These are phyloP conservation scores for Cystobasidium ongulense DNA, from an alignment of 768 basidiomycete genomes.

Conservation along the genomic window DNA sequence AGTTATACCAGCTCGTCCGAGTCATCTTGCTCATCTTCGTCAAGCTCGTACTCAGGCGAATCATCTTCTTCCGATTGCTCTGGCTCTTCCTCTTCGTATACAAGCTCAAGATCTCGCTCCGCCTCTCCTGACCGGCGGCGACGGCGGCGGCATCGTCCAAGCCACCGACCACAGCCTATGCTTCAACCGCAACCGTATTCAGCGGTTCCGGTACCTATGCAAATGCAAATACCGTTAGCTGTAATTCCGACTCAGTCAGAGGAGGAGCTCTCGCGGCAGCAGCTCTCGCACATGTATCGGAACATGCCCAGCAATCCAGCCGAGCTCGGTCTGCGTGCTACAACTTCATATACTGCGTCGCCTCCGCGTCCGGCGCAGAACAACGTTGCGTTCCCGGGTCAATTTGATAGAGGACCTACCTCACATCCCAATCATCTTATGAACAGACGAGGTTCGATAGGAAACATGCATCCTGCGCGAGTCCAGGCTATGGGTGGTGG, in stretches of 20 bases:
- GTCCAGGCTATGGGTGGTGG: background rate
- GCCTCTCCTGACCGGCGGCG: background rate
- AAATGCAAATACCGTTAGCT: background rate
- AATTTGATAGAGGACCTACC: background rate
- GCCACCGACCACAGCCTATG: background rate
- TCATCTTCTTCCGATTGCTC: conserved; percentile 2
- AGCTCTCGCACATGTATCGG: background rate
- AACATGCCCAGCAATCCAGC: conserved; percentile 1
- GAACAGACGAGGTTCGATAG: background rate
- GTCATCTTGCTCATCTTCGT: background rate
- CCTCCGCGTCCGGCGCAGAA: conserved; percentile 18
- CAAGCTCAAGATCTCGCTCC: background rate
- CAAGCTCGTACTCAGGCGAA: background rate
- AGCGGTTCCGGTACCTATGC: background rate
- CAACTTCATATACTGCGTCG: background rate
- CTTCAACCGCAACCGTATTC: background rate
- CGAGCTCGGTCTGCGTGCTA: background rate
- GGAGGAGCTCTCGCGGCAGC: background rate
- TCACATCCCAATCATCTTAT: background rate
- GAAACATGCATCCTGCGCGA: background rate
- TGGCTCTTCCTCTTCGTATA: background rate
- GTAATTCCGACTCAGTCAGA: background rate
- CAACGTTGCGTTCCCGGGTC: background rate
- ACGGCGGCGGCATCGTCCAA: background rate
- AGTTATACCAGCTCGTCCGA: background rate